Conservation (phyloP, 352 stramenopile genomes). For the Hyaloperonospora brassicae region DNA sequence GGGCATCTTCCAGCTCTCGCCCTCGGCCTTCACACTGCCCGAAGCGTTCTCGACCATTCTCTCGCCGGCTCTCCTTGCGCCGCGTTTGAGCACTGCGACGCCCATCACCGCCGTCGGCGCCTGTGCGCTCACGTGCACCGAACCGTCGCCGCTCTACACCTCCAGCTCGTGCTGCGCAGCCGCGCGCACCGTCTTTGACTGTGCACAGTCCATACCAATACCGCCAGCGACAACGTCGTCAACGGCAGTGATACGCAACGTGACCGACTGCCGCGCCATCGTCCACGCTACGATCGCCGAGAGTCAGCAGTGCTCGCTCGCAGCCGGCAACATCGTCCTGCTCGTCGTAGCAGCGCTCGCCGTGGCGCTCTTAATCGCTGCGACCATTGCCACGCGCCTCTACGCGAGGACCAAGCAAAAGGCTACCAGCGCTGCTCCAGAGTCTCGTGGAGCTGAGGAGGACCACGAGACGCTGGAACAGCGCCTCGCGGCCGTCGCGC, state of each 20-base stretch:
- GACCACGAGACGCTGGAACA: conserved; percentile 17
- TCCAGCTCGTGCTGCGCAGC: conserved; percentile 36
- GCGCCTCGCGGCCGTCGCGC: conserved; percentile 14
- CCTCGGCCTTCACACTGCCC: conserved; percentile 4
- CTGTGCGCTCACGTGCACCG: conserved; percentile 30
- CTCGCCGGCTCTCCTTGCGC: too few species aligned
- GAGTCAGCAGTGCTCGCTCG: conserved; percentile 32
- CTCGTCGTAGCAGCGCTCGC: conserved; percentile 22
- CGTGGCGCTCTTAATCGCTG: conserved; percentile 14
- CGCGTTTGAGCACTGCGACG: too few species aligned
- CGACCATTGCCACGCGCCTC: conserved; percentile 21
- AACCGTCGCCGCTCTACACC: conserved; percentile 15
- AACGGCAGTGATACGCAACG: background rate
- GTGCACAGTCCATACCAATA: conserved; percentile 26
- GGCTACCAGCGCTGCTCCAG: background rate
- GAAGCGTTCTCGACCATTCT: too few species aligned
- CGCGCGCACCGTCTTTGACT: conserved; percentile 15
- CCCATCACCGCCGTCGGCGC: conserved; percentile 8
- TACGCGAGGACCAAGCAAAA: conserved; percentile 16
- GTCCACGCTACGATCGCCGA: conserved; percentile 34
- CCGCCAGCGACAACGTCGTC: conserved; percentile 7
- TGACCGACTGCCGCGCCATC: conserved; percentile 32
- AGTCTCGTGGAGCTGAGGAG: too few species aligned
- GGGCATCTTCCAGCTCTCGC: conserved; percentile 39
- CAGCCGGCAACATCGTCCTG: conserved; percentile 24